Percentiles rank a stretch among this genome's conserved stretches.
These are phyloP conservation scores for Sugiyamaella chiloensis DNA, from an alignment of 805 yeast species.

Conservation along the genomic window DNA sequence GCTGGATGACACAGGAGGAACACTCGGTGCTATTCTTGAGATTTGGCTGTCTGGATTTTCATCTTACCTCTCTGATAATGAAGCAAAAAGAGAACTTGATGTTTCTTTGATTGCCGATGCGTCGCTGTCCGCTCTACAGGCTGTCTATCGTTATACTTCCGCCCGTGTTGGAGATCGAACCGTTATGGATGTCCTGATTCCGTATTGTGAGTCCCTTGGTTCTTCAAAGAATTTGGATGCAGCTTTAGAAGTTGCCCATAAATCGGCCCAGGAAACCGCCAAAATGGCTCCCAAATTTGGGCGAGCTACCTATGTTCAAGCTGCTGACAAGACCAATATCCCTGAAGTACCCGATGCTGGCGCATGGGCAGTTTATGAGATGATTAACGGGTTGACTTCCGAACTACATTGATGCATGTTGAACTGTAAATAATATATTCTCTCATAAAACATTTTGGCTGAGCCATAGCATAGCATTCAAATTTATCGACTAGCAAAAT, in stretches of 20 bases:
- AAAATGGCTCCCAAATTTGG: constrained; percentile 82
- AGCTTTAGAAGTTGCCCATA: constrained; percentile 60
- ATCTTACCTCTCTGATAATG: neutral
- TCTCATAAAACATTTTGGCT: too few relatives aligned
- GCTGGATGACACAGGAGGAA: constrained; percentile 77
- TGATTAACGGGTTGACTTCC: neutral
- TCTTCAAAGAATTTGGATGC: constrained; percentile 49
- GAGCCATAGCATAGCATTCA: too few relatives aligned
- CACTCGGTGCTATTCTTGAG: constrained; percentile 90
- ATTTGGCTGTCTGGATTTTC: constrained; percentile 66
- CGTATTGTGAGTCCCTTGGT: constrained; percentile 44
- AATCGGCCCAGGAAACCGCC: constrained; percentile 75
- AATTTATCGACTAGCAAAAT: too few relatives aligned
- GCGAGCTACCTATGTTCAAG: constrained; percentile 79
- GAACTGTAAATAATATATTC: neutral
- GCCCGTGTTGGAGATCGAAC: constrained; percentile 91
- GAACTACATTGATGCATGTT: neutral
- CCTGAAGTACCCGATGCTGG: constrained; percentile 80
- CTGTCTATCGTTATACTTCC: constrained; percentile 78
- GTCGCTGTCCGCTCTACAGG: constrained; percentile 53
- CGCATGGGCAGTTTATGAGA: constrained; percentile 44
- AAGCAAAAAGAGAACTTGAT: neutral
- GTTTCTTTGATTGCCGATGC: constrained; percentile 12
- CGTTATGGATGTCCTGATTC: constrained; percentile 56
- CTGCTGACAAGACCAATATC: constrained; percentile 50